Percentiles rank a stretch among this genome's conserved stretches.
Evolutionary conservation across 495 filamentous ascomycete genomes (phyloP).

Genomic region (Aspergillus ostianus): DNA sequence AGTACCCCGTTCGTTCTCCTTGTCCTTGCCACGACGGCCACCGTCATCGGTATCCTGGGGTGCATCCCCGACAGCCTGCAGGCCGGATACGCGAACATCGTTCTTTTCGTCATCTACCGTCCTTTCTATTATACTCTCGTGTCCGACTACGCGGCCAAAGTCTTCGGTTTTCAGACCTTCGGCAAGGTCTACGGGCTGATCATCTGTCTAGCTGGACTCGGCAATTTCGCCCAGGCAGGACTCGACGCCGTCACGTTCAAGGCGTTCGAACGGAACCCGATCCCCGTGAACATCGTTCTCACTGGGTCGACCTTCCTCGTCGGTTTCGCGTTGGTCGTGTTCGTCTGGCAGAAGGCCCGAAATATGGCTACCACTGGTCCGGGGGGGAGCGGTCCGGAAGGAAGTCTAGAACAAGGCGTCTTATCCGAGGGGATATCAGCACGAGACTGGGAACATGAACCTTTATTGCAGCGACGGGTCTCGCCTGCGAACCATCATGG

Average conservation of each 20-base stretch:
- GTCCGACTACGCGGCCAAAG: constrained; percentile 85
- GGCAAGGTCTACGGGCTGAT: constrained; percentile 95
- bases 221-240: constrained; percentile 83
- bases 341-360: constrained; percentile 47
- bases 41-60: constrained; percentile 76
- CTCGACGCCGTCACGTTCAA: constrained; percentile 79
- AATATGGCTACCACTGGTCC: constrained; percentile 1
- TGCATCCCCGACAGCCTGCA: constrained; percentile 62
- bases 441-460: constrained; percentile 19
- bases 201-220: constrained; percentile 81
- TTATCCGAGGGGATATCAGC: constrained; percentile 10
- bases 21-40: constrained; percentile 69
- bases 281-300: constrained; percentile 74
- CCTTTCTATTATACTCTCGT: constrained; percentile 55
- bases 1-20: constrained; percentile 72
- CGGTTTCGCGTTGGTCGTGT: constrained; percentile 58
- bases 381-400: not conserved
- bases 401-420: not conserved
- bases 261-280: constrained; percentile 67
- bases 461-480: constrained; percentile 1
- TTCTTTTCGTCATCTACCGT: constrained; percentile 66
- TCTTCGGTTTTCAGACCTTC: constrained; percentile 94
- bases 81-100: constrained; percentile 76
- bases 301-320: constrained; percentile 58
- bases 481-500: not conserved